Percentiles rank a stretch among this genome's conserved stretches.
Conservation (phyloP, 352 stramenopile species). For the Globisporangium cystogenes region DNA sequence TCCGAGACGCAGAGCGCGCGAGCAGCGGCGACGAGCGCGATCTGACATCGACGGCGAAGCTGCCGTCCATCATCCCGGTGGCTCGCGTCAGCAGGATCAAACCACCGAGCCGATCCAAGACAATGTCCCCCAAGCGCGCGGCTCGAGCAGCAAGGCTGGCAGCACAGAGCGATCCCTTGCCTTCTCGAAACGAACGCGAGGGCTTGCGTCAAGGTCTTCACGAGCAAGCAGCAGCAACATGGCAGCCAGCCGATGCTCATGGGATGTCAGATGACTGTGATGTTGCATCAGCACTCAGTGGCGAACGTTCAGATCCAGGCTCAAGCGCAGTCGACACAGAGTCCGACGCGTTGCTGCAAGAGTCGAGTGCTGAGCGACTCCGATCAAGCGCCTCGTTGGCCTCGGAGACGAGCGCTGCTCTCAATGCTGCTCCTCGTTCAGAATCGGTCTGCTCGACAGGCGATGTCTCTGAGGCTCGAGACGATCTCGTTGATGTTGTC, state of each 20-base stretch:
- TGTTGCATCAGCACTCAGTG: neutral
- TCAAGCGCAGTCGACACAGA: neutral
- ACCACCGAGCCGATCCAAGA: constrained; percentile 1
- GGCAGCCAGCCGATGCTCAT: no score
- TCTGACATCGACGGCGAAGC: neutral
- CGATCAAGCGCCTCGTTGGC: neutral
- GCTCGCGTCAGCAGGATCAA: constrained; percentile 7
- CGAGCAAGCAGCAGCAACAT: neutral
- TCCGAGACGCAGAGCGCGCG: neutral
- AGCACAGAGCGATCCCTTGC: neutral
- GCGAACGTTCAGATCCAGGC: neutral
- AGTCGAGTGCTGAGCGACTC: neutral
- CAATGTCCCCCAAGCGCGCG: neutral
- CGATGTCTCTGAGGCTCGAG: neutral
- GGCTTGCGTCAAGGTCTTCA: neutral
- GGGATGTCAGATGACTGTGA: neutral
- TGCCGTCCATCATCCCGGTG: constrained; percentile 6
- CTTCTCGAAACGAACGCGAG: neutral
- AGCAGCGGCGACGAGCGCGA: neutral
- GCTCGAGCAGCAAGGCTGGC: neutral
- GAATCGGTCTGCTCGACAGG: neutral
- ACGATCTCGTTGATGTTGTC: neutral
- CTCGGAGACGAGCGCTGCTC: neutral
- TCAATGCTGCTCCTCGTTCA: neutral
- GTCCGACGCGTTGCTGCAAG: neutral